These are phyloP conservation scores for Dactylellina parvicollis DNA, from an alignment of 2,329 filamentous ascomycete species.

Conservation along the genomic window DNA sequence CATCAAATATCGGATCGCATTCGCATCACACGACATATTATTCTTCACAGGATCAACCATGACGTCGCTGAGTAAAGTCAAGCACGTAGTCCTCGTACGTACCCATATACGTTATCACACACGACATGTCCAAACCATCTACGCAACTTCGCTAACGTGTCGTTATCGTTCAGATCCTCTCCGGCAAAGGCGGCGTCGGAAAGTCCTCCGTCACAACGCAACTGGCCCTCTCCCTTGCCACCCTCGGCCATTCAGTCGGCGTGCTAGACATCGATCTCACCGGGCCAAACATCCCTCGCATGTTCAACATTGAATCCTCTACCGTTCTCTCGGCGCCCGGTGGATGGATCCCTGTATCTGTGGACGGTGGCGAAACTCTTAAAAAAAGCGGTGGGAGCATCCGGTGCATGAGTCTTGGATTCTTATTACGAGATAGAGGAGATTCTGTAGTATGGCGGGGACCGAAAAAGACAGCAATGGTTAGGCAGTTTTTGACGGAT, in stretches of 20 bases:
- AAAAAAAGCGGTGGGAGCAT: conserved; percentile 67
- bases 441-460: conserved; percentile 98
- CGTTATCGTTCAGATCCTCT: conserved; percentile 71
- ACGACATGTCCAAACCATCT: background rate
- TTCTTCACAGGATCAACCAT: conserved; percentile 37
- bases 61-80: conserved; percentile 76
- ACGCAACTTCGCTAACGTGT: conserved; percentile 39
- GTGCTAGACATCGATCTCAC: conserved; percentile 97
- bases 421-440: conserved; percentile 81
- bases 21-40: background rate
- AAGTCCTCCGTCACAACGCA: conserved; percentile 99
- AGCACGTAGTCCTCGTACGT: conserved; percentile 78
- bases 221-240: conserved; percentile 85
- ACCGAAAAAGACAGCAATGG: conserved; percentile 99
- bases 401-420: conserved; percentile 90
- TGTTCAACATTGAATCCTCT: conserved; percentile 83
- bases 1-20: background rate
- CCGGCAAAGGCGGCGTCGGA: conserved; percentile 96
- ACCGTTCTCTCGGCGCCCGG: conserved; percentile 88
- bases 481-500: conserved; percentile 92
- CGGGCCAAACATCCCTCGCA: conserved; percentile 92
- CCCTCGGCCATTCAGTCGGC: conserved; percentile 87
- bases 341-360: conserved; percentile 89
- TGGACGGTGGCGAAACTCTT: conserved; percentile 70
- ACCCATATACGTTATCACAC: conserved; percentile 4